phyloP scores from a whole-genome alignment of 495 filamentous ascomycete genomes.

The Aspergillus sparsus region DNA sequence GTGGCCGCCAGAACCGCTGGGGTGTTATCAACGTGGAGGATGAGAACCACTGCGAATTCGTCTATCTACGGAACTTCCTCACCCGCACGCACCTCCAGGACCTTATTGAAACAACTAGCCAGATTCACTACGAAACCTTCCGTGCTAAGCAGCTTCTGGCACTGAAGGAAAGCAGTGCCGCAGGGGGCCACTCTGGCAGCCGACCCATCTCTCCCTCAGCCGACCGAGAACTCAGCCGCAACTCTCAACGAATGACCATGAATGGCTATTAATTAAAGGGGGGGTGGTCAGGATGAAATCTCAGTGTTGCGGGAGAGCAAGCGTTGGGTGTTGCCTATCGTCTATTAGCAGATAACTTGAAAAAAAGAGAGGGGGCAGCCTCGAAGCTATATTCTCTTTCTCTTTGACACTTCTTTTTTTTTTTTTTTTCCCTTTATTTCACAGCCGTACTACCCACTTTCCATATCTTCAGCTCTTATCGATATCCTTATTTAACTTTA shows the following conservation, averaged over 20 bases:
- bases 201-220: slow-evolving; percentile 92
- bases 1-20: slow-evolving; percentile 98
- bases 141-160: slow-evolving; percentile 97
- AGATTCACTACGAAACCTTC: slow-evolving; percentile 99
- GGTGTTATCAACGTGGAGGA: slow-evolving; percentile 99
- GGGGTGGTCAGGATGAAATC: slow-evolving; percentile 10
- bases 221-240: slow-evolving; percentile 92
- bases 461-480: slow-evolving; percentile 45
- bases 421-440: slow-evolving; percentile 23
- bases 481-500: slow-evolving; percentile 49
- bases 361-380: slow-evolving; percentile 15
- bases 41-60: slow-evolving; percentile 99
- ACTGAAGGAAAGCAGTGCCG: slow-evolving; percentile 94
- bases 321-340: slow-evolving; percentile 15
- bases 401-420: slow-evolving; percentile 18
- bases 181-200: slow-evolving; percentile 67
- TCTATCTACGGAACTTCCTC: slow-evolving; percentile 96
- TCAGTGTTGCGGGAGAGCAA: slow-evolving; percentile 20
- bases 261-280: slow-evolving; percentile 78
- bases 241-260: slow-evolving; percentile 95
- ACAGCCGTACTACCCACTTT: slow-evolving; percentile 26
- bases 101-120: slow-evolving; percentile 98
- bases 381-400: slow-evolving; percentile 18
- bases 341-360: slow-evolving; percentile 12
- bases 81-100: slow-evolving; percentile 96